Base-by-base conservation (phyloP, 768 basidiomycete species). In the Cytidiella melzeri region DNA sequence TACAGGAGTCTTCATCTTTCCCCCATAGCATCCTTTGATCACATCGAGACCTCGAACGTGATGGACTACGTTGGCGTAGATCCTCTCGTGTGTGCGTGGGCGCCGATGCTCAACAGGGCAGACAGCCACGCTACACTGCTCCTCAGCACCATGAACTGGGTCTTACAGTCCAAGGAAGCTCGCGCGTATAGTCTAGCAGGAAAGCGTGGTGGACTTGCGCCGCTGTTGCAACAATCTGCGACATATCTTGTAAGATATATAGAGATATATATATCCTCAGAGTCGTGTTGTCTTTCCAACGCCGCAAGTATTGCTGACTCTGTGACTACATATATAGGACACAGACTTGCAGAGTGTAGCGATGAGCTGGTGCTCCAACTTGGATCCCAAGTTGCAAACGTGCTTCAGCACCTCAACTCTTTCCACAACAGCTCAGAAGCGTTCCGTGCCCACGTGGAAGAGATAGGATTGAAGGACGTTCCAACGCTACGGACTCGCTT, bases 131-230 rank as follows among this genome's bases (percentile, higher is more conserved):
- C 73, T 4, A 52, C 69, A 0, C 57, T 77, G 5, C 52, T 74
- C 5, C 72, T 69, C 13, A 71, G 72, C 47, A 74, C 70, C 48
- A 73, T 77, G 75, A 77, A 77, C 48, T 77, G 76, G 76, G 40
- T 50, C 4, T 56, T 45, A 2, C 15, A 51, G 12, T 46, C 55
- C 34, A 28, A 4, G 24, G 41, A 55, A 1, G 48, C 59, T 25
- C 57, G 2, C 48, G 12, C 1, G 18, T 15, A 5, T 4, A 11
- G 43, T 38, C 2, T 42, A 10, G 5, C 7, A 52, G 3, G 39
- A 11, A 13, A 26, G 23, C 1, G 4, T 53, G 18, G 1, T 67
- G 20, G 48, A 39, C 1, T 36, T n/a, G 37, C 51, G 66, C 52
- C 30, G 0, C 47, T 54, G 24, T 18, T 51, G 43, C 18, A 57